phyloP scores from a whole-genome alignment of 768 basidiomycete genomes.

The Melanogaster broomeanus region DNA sequence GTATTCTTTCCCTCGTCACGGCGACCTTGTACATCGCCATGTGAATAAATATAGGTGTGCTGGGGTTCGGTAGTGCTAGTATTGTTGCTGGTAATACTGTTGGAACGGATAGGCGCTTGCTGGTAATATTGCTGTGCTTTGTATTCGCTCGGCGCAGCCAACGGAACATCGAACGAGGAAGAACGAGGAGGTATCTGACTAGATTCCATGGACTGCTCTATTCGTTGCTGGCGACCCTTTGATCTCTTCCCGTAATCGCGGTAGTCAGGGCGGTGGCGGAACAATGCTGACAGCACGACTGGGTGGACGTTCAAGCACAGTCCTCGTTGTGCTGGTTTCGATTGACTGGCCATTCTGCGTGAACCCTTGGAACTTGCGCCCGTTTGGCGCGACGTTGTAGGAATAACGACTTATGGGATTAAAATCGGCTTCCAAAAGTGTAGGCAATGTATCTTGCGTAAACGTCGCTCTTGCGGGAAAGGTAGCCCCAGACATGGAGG shows the following conservation, averaged over 20 bases:
- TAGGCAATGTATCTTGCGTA: conserved; percentile 22
- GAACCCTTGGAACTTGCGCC: conserved; percentile 1
- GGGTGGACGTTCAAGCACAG: conserved; percentile 20
- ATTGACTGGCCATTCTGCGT: not conserved
- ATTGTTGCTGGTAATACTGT: conserved; percentile 25
- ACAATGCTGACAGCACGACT: conserved; percentile 34
- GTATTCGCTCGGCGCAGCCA: conserved; percentile 1
- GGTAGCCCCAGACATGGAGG: not conserved
- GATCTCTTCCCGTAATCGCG: conserved; percentile 15
- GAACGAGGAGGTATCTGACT: conserved; percentile 4
- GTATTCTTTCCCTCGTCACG: conserved; percentile 2
- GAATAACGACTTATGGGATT: conserved; percentile 24
- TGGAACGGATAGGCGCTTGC: conserved; percentile 23
- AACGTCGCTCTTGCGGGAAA: conserved; percentile 7
- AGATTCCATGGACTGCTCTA: conserved; percentile 2
- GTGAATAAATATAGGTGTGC: conserved; percentile 26
- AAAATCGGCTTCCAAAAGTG: conserved; percentile 40
- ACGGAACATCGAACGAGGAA: conserved; percentile 7
- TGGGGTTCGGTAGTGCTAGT: conserved; percentile 16
- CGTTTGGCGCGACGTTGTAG: conserved; percentile 3
- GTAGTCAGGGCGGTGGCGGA: conserved; percentile 24
- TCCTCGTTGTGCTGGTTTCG: not conserved
- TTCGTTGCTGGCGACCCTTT: conserved; percentile 12
- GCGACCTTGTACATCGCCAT: conserved; percentile 11
- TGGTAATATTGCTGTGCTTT: conserved; percentile 10